Conservation (phyloP, 2,329 filamentous ascomycete genomes). For the Paecilomyces formosus region DNA sequence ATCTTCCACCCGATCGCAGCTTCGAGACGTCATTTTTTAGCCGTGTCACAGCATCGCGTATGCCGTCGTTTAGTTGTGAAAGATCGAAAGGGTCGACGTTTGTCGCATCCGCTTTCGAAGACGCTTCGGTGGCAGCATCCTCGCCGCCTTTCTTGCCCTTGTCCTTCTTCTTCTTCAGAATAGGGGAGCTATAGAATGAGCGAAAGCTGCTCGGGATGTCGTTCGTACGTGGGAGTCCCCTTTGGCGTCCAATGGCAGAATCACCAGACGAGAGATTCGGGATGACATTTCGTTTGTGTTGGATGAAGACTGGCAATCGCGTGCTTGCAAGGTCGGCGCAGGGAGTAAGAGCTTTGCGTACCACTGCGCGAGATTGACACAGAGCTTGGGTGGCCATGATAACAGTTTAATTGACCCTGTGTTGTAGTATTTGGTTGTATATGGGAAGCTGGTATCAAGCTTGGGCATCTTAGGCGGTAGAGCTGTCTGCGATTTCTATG, state of each 20-base stretch:
- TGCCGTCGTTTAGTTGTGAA: constrained; percentile 48
- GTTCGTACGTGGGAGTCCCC: neutral
- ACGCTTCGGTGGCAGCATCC: constrained; percentile 19
- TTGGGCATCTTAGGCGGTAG: too few relatives aligned
- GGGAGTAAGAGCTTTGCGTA: neutral
- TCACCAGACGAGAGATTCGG: neutral
- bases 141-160: constrained; percentile 40
- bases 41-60: constrained; percentile 47
- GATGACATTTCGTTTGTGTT: neutral
- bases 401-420: neutral
- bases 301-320: neutral
- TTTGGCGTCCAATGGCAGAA: neutral
- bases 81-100: constrained; percentile 55
- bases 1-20: constrained; percentile 53
- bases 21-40: constrained; percentile 57
- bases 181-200: constrained; percentile 36
- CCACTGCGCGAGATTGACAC: neutral
- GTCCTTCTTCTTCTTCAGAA: constrained; percentile 48
- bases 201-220: neutral
- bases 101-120: constrained; percentile 23
- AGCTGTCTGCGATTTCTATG: too few relatives aligned
- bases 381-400: neutral
- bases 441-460: too few relatives aligned
- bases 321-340: neutral
- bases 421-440: too few relatives aligned